Conservation (phyloP, 108 stramenopile genomes). For the Conticribra guillardii region DNA sequence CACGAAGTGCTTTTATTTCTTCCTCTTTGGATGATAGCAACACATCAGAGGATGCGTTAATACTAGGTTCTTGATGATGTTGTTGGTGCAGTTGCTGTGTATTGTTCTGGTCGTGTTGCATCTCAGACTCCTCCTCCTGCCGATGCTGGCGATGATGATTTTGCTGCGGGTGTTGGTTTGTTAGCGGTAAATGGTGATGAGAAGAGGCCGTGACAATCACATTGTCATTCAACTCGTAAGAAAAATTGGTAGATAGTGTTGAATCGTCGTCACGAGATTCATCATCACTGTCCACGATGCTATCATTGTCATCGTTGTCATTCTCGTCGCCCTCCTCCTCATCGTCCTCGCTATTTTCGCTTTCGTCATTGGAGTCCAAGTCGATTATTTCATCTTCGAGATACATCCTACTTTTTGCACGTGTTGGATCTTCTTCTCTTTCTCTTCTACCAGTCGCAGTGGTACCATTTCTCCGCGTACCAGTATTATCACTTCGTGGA, state of each 20-base stretch:
- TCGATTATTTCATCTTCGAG: not conserved
- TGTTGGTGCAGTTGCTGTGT: constrained; percentile 4
- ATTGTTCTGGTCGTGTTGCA: too few species aligned
- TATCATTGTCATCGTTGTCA: not conserved
- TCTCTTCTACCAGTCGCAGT: not conserved
- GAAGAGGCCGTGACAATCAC: not conserved
- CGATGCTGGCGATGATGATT: too few species aligned
- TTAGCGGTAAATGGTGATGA: too few species aligned
- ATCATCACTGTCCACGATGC: not conserved
- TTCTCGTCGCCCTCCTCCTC: constrained; percentile 1
- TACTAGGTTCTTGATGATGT: not conserved
- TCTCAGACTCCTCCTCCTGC: too few species aligned
- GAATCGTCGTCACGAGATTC: too few species aligned
- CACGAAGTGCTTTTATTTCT: constrained; percentile 11
- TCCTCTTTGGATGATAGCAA: constrained; percentile 3
- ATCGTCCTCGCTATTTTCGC: not conserved
- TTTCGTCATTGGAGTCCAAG: not conserved
- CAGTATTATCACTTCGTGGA: not conserved
- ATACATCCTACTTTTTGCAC: not conserved
- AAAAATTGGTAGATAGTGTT: constrained; percentile 10
- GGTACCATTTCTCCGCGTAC: not conserved
- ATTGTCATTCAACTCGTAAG: constrained; percentile 2
- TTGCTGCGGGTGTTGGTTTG: too few species aligned
- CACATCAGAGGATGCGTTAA: not conserved
- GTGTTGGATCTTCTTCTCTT: not conserved